phyloP scores from a whole-genome alignment of 441 rosid species.

The Adansonia rubrostipa region DNA sequence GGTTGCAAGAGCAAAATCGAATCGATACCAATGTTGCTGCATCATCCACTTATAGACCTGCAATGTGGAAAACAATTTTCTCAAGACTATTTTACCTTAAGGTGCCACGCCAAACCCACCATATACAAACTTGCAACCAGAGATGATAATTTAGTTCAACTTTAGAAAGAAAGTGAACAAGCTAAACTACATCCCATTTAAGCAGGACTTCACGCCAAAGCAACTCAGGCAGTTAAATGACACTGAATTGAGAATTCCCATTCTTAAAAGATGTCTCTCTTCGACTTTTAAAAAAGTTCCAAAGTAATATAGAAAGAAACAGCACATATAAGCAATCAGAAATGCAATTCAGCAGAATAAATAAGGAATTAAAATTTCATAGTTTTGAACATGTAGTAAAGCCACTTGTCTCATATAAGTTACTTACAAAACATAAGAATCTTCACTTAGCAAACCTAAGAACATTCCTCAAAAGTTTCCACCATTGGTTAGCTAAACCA shows the following conservation, averaged over 20 bases:
- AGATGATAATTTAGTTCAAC: not conserved
- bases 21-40: conserved; percentile 80
- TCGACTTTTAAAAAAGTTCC: not conserved
- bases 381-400: not conserved
- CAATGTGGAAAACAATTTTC: conserved; percentile 23
- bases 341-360: not conserved
- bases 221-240: not conserved
- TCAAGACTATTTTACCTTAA: not conserved
- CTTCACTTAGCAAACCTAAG: not conserved
- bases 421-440: not conserved
- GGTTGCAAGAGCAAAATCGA: conserved; percentile 84
- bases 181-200: not conserved
- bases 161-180: not conserved
- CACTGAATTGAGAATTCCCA: not conserved
- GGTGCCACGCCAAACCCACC: not conserved
- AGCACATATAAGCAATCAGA: not conserved
- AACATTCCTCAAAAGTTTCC: not conserved
- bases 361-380: not conserved
- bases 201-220: too few relatives aligned
- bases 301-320: not conserved
- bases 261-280: not conserved
- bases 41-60: conserved; percentile 97
- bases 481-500: not conserved
- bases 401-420: not conserved
- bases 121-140: not conserved